A percentile compares a stretch with the other conserved stretches of the same genome.
Conservation (phyloP, 1,284 basidiomycete genomes). For the Leccinum ambiguum region DNA sequence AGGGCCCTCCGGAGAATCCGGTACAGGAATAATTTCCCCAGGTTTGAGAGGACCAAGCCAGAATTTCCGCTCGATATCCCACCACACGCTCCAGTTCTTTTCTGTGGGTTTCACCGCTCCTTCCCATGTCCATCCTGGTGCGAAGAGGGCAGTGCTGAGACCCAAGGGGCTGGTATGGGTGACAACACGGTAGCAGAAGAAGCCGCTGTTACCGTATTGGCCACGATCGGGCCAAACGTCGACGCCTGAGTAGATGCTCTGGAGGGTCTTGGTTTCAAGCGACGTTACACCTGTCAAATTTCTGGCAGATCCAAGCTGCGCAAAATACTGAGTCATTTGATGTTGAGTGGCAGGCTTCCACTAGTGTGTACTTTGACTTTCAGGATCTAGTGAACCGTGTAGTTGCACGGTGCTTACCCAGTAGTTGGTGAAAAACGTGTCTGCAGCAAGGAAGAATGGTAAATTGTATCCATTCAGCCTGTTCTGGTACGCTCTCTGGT, state of each 20-base stretch:
- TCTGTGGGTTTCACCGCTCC: slow-evolving; percentile 55
- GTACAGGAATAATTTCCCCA: slow-evolving; percentile 44
- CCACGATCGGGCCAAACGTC: slow-evolving; percentile 75
- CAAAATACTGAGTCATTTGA: slow-evolving; percentile 55
- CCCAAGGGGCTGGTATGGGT: slow-evolving; percentile 60
- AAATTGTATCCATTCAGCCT: slow-evolving; percentile 68
- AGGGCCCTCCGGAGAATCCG: slow-evolving; percentile 47
- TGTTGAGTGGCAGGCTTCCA: slow-evolving; percentile 56
- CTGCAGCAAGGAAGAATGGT: slow-evolving; percentile 73
- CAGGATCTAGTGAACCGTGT: background rate
- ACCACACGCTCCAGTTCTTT: slow-evolving; percentile 69
- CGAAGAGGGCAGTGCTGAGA: slow-evolving; percentile 71
- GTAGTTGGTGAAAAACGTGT: slow-evolving; percentile 80
- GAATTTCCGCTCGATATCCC: slow-evolving; percentile 62
- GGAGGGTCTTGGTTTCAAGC: slow-evolving; percentile 44
- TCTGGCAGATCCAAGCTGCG: slow-evolving; percentile 39
- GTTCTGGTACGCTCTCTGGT: slow-evolving; percentile 73
- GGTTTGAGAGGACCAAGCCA: slow-evolving; percentile 58
- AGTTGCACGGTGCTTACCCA: slow-evolving; percentile 44
- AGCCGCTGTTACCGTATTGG: slow-evolving; percentile 70
- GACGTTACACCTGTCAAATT: slow-evolving; percentile 6
- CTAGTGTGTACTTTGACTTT: slow-evolving; percentile 34
- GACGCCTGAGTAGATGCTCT: slow-evolving; percentile 66
- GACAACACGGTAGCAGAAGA: slow-evolving; percentile 65
- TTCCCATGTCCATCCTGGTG: slow-evolving; percentile 79